Percentiles rank a stretch among this genome's conserved stretches.
Evolutionary conservation across 768 basidiomycete genomes (phyloP).

Genomic region (Exsudoporus frostii): DNA sequence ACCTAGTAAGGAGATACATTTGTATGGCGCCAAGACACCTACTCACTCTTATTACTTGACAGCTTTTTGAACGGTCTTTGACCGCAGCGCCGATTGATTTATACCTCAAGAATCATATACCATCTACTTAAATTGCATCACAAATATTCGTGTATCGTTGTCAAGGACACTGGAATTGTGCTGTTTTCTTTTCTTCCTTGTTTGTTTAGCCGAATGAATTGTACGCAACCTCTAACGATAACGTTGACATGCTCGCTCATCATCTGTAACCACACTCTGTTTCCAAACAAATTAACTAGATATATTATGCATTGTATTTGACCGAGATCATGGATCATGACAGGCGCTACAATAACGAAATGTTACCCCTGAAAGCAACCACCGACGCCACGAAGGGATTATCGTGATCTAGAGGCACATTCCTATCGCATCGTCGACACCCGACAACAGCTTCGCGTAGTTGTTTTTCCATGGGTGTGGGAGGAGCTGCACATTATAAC

Average conservation of each 20-base stretch:
- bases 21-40: background rate
- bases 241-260: background rate
- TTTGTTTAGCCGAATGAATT: background rate
- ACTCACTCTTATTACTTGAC: background rate
- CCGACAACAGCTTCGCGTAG: background rate
- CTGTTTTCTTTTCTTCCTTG: background rate
- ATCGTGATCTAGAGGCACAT: background rate
- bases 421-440: background rate
- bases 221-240: background rate
- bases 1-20: conserved; percentile 13
- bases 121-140: conserved; percentile 1
- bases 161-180: conserved; percentile 7
- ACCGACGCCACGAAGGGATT: background rate
- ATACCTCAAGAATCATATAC: conserved; percentile 5
- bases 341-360: background rate
- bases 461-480: background rate
- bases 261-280: background rate
- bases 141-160: background rate
- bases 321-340: background rate
- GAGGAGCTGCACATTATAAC: background rate
- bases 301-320: background rate
- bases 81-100: background rate
- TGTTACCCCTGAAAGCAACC: background rate
- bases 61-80: conserved; percentile 3
- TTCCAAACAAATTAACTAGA: background rate